Evolutionary conservation across 116 monocot genomes (phyloP).

Genomic region (Iris pallida): DNA sequence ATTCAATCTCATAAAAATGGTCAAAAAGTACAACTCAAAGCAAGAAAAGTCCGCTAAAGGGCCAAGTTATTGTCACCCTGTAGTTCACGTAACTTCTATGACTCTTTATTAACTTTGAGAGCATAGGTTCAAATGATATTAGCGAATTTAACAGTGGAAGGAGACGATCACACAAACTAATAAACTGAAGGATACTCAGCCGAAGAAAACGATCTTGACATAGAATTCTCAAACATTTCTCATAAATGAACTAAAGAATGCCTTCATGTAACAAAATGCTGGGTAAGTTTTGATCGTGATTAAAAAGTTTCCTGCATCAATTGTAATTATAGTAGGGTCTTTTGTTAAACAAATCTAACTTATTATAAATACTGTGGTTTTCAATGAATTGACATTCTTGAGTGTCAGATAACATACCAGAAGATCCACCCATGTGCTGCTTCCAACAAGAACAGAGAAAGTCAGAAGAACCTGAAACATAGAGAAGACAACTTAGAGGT

Average conservation of each 20-base stretch:
- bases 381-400: background rate
- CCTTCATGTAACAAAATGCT: background rate
- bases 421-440: constrained; percentile 94
- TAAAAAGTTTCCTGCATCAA: background rate
- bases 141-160: too few relatives aligned
- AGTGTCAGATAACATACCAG: constrained; percentile 45
- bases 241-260: background rate
- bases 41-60: too few relatives aligned
- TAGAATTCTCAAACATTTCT: background rate
- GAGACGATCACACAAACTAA: too few relatives aligned
- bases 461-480: constrained; percentile 71
- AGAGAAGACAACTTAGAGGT: background rate
- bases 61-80: too few relatives aligned
- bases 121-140: too few relatives aligned
- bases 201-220: too few relatives aligned
- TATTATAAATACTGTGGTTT: background rate
- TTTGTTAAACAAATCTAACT: background rate
- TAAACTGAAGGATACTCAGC: too few relatives aligned
- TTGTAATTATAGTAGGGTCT: background rate
- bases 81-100: too few relatives aligned
- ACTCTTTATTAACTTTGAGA: too few relatives aligned
- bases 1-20: too few relatives aligned
- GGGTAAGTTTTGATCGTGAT: background rate
- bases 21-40: too few relatives aligned
- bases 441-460: constrained; percentile 87